Evolutionary conservation across 208 protist genomes (phyloP), one percentile per base, ranked within the genome.

Genomic region (Leishmania turanica): DNA sequence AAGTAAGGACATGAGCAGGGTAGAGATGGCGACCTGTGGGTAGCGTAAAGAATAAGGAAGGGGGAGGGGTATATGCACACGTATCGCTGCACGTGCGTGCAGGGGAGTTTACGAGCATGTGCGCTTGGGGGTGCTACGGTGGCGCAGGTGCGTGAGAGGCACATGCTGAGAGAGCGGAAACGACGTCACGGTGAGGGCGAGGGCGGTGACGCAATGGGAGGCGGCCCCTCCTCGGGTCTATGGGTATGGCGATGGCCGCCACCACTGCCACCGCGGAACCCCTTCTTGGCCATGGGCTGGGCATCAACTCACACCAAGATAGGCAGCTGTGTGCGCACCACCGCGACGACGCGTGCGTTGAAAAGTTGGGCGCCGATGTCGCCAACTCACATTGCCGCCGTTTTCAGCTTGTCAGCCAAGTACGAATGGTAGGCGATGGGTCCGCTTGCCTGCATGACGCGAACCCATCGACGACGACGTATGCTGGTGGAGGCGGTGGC

Each of bases 381-480:
- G 19, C 49, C 15, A 45, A 53, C 8, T 73, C 37, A 56, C 79
- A 47, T 54, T 1, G 79, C 77, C 47, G 64, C 49, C 19, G 0
- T 56, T n/a, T 19, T 34, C n/a, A 56, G 13, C 37, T 64, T 81
- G 53, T 78, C 54, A 9, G 77, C 64, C n/a, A 91, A 78, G 75
- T 90, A 94, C 24, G 78, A 62, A 78, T 96, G 92, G 2, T 89
- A 80, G 6, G 84, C 82, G 1, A 93, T 40, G 8, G 92, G 87
- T 66, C 88, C 86, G 60, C 84, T 81, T 5, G 92, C 92, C 75
- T 91, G 88, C 89, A 96, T 92, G 15, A 84, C 76, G 7, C 90
- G 88, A 47, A 68, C 84, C 90, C 90, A 96, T 27, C 85, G 86
- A 15, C 89, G 85, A 34, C 87, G 84, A 4, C 90, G 88, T 2